Evolutionary conservation across 768 basidiomycete species (phyloP).

Genomic region (Austroboletus eburneus): DNA sequence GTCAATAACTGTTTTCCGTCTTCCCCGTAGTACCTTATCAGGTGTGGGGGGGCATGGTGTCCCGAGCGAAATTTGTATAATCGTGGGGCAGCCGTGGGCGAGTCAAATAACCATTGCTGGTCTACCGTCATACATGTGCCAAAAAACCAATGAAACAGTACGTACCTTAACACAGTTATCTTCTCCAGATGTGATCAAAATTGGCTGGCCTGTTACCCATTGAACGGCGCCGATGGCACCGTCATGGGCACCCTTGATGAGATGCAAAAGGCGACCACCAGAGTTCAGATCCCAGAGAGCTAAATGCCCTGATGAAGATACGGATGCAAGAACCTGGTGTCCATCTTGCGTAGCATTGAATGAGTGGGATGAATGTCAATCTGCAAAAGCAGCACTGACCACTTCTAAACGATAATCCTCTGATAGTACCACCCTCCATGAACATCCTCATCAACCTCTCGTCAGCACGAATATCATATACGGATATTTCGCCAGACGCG

Average conservation of each 20-base stretch:
- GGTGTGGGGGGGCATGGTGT: constrained; percentile 85
- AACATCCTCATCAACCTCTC: constrained; percentile 85
- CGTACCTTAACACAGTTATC: constrained; percentile 94
- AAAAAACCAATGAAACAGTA: background rate
- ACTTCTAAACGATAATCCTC: constrained; percentile 78
- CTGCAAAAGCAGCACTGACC: constrained; percentile 45
- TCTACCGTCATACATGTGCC: constrained; percentile 4
- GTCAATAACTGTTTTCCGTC: constrained; percentile 94
- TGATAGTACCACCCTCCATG: constrained; percentile 83
- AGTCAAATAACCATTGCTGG: constrained; percentile 98
- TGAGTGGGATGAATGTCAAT: constrained; percentile 1
- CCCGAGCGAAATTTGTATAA: constrained; percentile 91
- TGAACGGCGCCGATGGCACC: constrained; percentile 76
- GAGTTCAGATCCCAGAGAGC: constrained; percentile 91
- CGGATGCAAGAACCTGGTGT: constrained; percentile 82
- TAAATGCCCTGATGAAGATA: constrained; percentile 82
- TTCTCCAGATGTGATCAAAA: constrained; percentile 84
- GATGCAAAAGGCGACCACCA: constrained; percentile 77
- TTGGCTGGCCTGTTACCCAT: constrained; percentile 91
- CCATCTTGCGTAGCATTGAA: constrained; percentile 51
- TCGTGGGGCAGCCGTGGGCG: constrained; percentile 79
- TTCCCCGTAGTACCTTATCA: constrained; percentile 94
- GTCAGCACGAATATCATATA: constrained; percentile 88
- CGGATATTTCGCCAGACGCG: constrained; percentile 77
- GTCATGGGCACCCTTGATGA: constrained; percentile 87